Base-by-base conservation (phyloP, 495 filamentous ascomycete species). In the Annulohypoxylon maeteangense region DNA sequence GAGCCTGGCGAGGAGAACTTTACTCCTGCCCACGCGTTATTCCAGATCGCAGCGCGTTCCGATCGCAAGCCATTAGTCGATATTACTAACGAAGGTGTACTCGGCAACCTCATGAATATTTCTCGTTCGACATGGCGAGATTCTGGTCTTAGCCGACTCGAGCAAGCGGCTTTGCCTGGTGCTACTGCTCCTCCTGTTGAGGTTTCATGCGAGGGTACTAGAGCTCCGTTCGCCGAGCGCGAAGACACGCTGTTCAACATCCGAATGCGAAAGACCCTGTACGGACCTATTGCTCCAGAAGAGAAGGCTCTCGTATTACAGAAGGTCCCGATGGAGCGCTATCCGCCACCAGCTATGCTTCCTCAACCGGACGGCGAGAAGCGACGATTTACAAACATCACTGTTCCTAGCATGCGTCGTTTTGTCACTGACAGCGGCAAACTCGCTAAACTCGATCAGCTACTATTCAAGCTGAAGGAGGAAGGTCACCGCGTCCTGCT, bases 341-440 rank as follows among this genome's bases (percentile, higher is more conserved):
- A 91, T 74, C 90, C 93, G 7, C 74, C 84, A 6, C 81, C 85
- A 7, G 81, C 85, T 68, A 86, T 93, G 76, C 83, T 97, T 3
- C 94, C 95, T 32, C 78, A 83, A 14, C 94, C 95, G 7, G 87
- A 90, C 32, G 92, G 92, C 22, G 85, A 89, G 72, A 95, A 94
- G 80, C 85, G 87, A 58, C 88, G 91, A 27, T 98, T 93, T 80
- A 97, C 91, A 32, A 90, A 93, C 74, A 96, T 99, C 73, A 88
- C 90, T 68, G 94, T 98, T 31, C 95, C 95, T 0, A 97, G 93
- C n/a, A 99, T 99, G 95, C 90, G 91, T 40, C 94, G 96, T 71
- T 98, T 99, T 76, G 95, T 99, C 57, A 98, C 94, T 4, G 95
- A 98, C 76, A 97, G 93, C 12, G 95, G 95, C 70, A 99, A 99